phyloP scores from a whole-genome alignment of 225 moss, liverwort and hornwort genomes.

The Bryum argenteum region DNA sequence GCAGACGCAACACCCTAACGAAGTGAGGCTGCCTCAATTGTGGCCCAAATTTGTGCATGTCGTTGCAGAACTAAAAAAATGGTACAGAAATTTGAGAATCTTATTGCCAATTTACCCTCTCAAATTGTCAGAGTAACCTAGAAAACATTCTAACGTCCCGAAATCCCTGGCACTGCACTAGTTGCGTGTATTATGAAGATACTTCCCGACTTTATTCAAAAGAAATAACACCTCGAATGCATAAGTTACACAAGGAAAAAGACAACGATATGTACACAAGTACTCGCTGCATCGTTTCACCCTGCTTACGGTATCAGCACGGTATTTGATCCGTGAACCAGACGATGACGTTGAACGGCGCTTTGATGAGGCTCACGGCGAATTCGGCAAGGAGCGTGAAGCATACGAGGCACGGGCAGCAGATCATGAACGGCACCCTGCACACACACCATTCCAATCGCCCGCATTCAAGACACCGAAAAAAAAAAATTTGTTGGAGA shows the following conservation, averaged over 20 bases:
- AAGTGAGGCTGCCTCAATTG: not conserved
- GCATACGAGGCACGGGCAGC: slow-evolving; percentile 84
- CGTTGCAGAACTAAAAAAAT: not conserved
- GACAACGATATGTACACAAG: not conserved
- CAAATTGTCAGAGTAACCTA: not conserved
- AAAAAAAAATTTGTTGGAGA: not conserved
- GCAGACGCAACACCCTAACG: no score
- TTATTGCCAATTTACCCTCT: not conserved
- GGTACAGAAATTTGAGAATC: slow-evolving; percentile 2
- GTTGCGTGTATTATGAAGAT: slow-evolving; percentile 19
- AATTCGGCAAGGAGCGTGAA: slow-evolving; percentile 67
- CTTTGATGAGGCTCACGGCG: slow-evolving; percentile 80
- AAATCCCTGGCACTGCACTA: slow-evolving; percentile 25
- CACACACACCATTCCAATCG: slow-evolving; percentile 17
- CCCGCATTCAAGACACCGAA: not conserved
- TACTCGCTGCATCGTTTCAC: slow-evolving; percentile 7
- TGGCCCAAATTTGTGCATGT: not conserved
- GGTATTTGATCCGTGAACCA: slow-evolving; percentile 89
- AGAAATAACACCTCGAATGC: not conserved
- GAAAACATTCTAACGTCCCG: slow-evolving; percentile 1
- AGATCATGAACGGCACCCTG: slow-evolving; percentile 76
- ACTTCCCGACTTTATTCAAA: slow-evolving; percentile 8
- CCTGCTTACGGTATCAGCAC: slow-evolving; percentile 51
- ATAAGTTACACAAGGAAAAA: slow-evolving; percentile 13
- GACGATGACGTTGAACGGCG: slow-evolving; percentile 64